These are phyloP conservation scores for Yueomyces sinensis DNA, from an alignment of 805 yeast species.

Conservation along the genomic window DNA sequence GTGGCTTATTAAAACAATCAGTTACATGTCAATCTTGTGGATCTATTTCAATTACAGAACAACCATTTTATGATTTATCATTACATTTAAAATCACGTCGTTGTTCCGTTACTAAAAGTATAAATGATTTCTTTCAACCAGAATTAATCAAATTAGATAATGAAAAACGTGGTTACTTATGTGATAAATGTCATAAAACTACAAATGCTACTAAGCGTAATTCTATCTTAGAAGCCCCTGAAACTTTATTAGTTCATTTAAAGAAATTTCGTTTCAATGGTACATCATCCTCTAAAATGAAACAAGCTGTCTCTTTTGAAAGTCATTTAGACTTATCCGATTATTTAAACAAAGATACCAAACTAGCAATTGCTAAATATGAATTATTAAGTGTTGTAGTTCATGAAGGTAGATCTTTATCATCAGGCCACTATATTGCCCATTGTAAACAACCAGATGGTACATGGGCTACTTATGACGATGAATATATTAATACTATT, in stretches of 20 bases:
- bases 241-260: conserved; percentile 72
- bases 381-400: conserved; percentile 74
- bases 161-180: conserved; percentile 68
- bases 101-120: conserved; percentile 62
- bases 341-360: conserved; percentile 27
- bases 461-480: conserved; percentile 89
- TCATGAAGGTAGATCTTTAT: conserved; percentile 87
- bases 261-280: conserved; percentile 88
- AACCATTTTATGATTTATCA: conserved; percentile 87
- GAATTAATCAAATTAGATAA: conserved; percentile 63
- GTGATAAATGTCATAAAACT: conserved; percentile 71
- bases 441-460: conserved; percentile 89
- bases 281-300: conserved; percentile 66
- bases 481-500: conserved; percentile 68
- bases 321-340: conserved; percentile 59
- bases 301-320: conserved; percentile 75
- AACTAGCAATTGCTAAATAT: conserved; percentile 43
- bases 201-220: conserved; percentile 70
- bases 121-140: conserved; percentile 69
- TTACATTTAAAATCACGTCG: conserved; percentile 48
- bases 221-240: conserved; percentile 72
- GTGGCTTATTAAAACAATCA: conserved; percentile 74
- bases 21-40: conserved; percentile 77
- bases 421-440: conserved; percentile 87
- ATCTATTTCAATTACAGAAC: conserved; percentile 75